Conservation (phyloP, 2,329 filamentous ascomycete species). For the Aspergillus transmontanensis region DNA sequence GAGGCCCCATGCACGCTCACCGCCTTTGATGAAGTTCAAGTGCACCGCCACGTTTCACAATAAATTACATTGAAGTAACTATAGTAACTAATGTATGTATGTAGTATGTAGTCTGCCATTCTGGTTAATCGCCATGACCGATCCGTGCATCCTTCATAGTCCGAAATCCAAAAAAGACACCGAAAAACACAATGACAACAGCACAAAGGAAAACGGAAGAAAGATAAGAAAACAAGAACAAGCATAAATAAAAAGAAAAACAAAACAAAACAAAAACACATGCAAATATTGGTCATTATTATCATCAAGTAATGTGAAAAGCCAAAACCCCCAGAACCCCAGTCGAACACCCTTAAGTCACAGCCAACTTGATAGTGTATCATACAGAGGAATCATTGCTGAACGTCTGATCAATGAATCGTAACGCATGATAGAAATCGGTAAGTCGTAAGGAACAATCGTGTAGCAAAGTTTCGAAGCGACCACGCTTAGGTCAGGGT, state of each 20-base stretch:
- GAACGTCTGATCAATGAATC: conserved; percentile 3
- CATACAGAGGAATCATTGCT: conserved; percentile 4
- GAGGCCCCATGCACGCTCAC: conserved; percentile 6
- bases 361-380: conserved; percentile 9
- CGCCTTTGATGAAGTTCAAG: not conserved
- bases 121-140: not conserved
- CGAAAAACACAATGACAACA: not conserved
- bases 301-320: not conserved
- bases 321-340: not conserved
- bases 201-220: conserved; percentile 10
- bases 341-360: conserved; percentile 5
- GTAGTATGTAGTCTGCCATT: not conserved
- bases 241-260: not conserved
- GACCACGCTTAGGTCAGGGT: conserved; percentile 64
- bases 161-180: not conserved
- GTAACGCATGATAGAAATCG: conserved; percentile 3
- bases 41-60: conserved; percentile 30
- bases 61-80: conserved; percentile 6
- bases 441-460: not conserved
- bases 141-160: not conserved
- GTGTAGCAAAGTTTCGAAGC: not conserved
- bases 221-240: not conserved
- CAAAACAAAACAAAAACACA: not conserved
- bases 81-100: not conserved
- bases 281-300: not conserved